Conservation (phyloP, 148 eudicot genomes). For the Spergularia bocconei region DNA sequence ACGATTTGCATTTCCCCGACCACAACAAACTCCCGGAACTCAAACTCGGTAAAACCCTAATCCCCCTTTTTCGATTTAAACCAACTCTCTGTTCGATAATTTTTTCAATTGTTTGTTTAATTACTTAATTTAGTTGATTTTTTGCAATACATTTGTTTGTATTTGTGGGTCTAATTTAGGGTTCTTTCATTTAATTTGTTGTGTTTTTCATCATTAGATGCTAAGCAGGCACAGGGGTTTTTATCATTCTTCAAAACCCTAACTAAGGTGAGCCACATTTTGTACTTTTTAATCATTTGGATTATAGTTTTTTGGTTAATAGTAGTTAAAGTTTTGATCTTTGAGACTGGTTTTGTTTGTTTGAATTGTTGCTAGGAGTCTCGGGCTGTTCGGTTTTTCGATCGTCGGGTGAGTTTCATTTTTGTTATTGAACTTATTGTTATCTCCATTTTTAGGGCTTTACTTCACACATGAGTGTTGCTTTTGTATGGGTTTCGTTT, state of each 20-base stretch:
- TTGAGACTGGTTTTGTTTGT: conserved; percentile 9
- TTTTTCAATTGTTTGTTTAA: background rate
- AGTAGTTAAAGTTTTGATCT: background rate
- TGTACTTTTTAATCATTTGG: background rate
- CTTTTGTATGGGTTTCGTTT: background rate
- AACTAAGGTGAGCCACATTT: conserved; percentile 48
- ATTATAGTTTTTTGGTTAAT: background rate
- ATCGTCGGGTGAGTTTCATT: conserved; percentile 71
- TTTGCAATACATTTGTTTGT: background rate
- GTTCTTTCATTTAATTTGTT: background rate
- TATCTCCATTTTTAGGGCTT: background rate
- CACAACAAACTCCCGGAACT: conserved; percentile 86
- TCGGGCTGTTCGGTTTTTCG: conserved; percentile 79
- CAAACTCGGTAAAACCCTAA: conserved; percentile 77
- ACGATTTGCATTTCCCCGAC: conserved; percentile 48
- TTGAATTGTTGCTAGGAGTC: conserved; percentile 54
- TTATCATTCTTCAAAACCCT: conserved; percentile 83
- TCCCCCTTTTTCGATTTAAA: background rate
- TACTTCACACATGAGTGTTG: background rate
- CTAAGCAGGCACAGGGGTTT: conserved; percentile 96
- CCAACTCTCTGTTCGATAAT: background rate
- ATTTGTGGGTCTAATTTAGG: background rate
- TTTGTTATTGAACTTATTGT: background rate
- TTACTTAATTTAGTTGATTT: background rate
- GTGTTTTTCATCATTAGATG: conserved; percentile 42